Base-by-base conservation (phyloP, 805 yeast genomes). In the Jamesozyma spencerorum region DNA sequence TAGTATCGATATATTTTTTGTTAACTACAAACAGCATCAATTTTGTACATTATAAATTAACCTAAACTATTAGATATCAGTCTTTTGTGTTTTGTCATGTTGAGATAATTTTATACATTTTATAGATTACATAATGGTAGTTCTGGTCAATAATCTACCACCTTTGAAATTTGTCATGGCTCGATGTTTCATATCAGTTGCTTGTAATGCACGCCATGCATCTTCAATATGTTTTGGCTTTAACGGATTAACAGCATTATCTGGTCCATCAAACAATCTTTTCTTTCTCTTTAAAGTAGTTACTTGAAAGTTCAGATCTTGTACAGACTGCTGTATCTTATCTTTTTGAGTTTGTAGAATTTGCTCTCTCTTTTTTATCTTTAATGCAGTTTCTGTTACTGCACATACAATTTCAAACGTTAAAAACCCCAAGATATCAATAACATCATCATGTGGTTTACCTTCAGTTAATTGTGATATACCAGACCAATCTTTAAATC, bases 341-440 rank as follows among this genome's bases (percentile, higher is more conserved):
- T 64, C 68, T 27, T 64, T 62, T 27, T 56, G 54, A 38, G 63
- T 61, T 31, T 60, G 63, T 35, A 77, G 55, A 35, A 64, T 62
- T 43, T 79, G 81, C 54, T 85, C 87, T 19, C 75, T 71, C 39
- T 72, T 74, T 50, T 88, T 87, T 27, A 92, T 79, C 43, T 72
- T 75, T 58, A 90, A 70, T 1, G 97, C 97, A 51, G 81, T 84
- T 62, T 90, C 97, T 0, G 98, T 92, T 38, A 92, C 64, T 7
- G 90, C 80, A 54, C 97, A 94, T 2, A 92, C 98, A 60, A 90
- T 87, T 60, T 92, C 98, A 66, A 92, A 92, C 1, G 98, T 92
- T 40, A 92, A 64, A 55, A 92, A 92, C 20, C 98, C 98, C 27
- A 92, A 66, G 30, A 90, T 92, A 67, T 92, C 98, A 48, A 92